phyloP scores from a whole-genome alignment of 2,329 filamentous ascomycete species.

The Aaosphaeria arxii region DNA sequence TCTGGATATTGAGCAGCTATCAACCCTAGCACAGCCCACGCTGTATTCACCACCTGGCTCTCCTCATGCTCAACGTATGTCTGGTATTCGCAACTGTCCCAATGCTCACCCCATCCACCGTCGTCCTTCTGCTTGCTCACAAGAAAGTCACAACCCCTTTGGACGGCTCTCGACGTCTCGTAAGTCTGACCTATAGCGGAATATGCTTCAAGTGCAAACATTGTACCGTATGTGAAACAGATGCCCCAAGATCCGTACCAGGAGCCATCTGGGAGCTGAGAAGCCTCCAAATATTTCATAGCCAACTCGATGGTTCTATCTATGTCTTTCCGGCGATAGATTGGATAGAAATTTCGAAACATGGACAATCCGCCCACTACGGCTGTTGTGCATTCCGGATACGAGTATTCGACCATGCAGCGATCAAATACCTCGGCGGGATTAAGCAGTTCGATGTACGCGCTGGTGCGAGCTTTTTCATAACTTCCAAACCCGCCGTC shows the following conservation, averaged over 20 bases:
- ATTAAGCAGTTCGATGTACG: constrained; percentile 80
- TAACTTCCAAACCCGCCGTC: constrained; percentile 89
- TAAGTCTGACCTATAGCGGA: constrained; percentile 80
- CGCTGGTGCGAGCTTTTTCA: constrained; percentile 75
- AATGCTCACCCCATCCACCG: constrained; percentile 96
- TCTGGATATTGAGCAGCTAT: constrained; percentile 82
- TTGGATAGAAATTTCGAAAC: constrained; percentile 77
- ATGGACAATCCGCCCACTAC: constrained; percentile 83
- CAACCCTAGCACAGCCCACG: constrained; percentile 80
- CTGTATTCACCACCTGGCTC: constrained; percentile 90
- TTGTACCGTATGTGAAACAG: constrained; percentile 94
- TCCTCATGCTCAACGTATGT: constrained; percentile 73
- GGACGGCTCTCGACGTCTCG: constrained; percentile 65
- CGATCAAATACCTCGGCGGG: constrained; percentile 93
- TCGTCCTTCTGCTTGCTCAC: constrained; percentile 80
- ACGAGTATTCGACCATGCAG: constrained; percentile 99
- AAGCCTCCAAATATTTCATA: constrained; percentile 76
- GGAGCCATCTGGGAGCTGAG: constrained; percentile 77
- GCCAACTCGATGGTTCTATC: constrained; percentile 68
- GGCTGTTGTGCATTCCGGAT: constrained; percentile 95
- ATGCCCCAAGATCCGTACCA: constrained; percentile 99
- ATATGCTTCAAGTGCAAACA: constrained; percentile 92
- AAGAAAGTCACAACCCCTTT: constrained; percentile 80
- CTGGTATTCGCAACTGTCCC: constrained; percentile 76
- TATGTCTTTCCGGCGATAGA: constrained; percentile 77